These are phyloP conservation scores for Trichoderma breve DNA, from an alignment of 2,329 filamentous ascomycete species.

Conservation along the genomic window DNA sequence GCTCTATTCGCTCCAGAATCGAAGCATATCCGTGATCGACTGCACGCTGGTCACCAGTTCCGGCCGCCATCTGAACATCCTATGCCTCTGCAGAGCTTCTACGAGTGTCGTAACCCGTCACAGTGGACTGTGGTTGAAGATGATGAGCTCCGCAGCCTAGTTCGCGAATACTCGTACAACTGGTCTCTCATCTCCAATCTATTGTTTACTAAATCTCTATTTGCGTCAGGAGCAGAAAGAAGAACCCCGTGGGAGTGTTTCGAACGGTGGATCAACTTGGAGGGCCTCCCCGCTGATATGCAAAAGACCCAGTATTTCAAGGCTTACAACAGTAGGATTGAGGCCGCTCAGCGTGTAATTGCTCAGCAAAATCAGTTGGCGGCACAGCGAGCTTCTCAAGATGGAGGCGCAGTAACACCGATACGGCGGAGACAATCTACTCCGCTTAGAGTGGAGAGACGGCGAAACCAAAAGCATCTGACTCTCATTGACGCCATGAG, in stretches of 20 bases:
- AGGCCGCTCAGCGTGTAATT: constrained; percentile 56
- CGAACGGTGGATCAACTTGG: constrained; percentile 89
- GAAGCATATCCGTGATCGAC: constrained; percentile 81
- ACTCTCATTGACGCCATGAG: constrained; percentile 92
- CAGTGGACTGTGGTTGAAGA: constrained; percentile 92
- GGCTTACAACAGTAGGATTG: constrained; percentile 60
- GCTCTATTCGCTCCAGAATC: constrained; percentile 88
- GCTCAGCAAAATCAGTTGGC: constrained; percentile 53
- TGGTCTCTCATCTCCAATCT: constrained; percentile 92
- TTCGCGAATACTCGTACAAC: constrained; percentile 93
- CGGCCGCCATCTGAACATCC: constrained; percentile 85
- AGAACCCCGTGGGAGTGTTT: constrained; percentile 98
- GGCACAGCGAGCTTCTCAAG: constrained; percentile 49
- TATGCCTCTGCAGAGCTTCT: constrained; percentile 89
- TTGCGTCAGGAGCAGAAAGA: constrained; percentile 81
- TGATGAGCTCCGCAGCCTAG: constrained; percentile 79
- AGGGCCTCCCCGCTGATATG: constrained; percentile 89
- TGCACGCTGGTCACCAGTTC: constrained; percentile 91
- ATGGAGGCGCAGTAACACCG: constrained; percentile 34
- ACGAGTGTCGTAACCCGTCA: constrained; percentile 80
- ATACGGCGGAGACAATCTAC: constrained; percentile 69
- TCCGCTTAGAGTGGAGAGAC: constrained; percentile 80
- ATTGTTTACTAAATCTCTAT: constrained; percentile 69
- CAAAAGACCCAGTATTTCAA: constrained; percentile 95
- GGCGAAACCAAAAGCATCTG: constrained; percentile 81